Base-by-base conservation (phyloP, 225 moss, liverwort and hornwort species). In the Climacium dendroides region DNA sequence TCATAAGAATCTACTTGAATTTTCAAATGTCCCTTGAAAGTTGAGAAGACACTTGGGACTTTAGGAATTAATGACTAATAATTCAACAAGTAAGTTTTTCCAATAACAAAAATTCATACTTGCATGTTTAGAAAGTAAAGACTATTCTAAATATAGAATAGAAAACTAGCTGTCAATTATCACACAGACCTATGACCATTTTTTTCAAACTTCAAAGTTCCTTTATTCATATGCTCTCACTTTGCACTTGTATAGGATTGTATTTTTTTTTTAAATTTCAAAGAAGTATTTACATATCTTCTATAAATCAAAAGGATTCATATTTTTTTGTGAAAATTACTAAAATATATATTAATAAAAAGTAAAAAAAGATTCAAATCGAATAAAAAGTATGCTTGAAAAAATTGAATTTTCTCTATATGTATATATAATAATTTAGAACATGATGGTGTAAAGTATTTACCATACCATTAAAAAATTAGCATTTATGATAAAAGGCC, bases 401-500 rank as follows among this genome's bases (percentile, higher is more conserved):
- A n/a, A n/a, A n/a, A n/a, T 2, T 29, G 6, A 50, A 47, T 18
- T 5, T 41, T 26, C 5, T 71, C 9, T 3, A 25, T 73, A 2
- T 47, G 7, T 26, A 2, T 48, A 13, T 15, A 19, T 47, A 28
- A 19, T 73, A 6, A 4, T 19, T 26, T 74, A 19, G 10, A 13
- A 20, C 30, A 74, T 50, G 13, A 32, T 74, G 7, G 10, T 32
- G 7, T 1, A 32, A 74, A 48, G 4, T 7, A 50, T 18, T 29
- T 72, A 29, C 1, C 4, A 8, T 34, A 3, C 0, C 8, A 48
- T 48, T 19, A 74, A 7, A 50, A 72, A 50, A 3, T 20, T 8
- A 34, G 10, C 3, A 34, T 2, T 34, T 0, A 25, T 20, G 2
- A 2, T 32, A 32, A 32, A 1, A 34, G 8, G 0, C 2, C 13